Percentiles rank a stretch among this genome's conserved stretches.
Evolutionary conservation across 148 eudicot genomes (phyloP).

Genomic region (Rhododendron ferrugineum): DNA sequence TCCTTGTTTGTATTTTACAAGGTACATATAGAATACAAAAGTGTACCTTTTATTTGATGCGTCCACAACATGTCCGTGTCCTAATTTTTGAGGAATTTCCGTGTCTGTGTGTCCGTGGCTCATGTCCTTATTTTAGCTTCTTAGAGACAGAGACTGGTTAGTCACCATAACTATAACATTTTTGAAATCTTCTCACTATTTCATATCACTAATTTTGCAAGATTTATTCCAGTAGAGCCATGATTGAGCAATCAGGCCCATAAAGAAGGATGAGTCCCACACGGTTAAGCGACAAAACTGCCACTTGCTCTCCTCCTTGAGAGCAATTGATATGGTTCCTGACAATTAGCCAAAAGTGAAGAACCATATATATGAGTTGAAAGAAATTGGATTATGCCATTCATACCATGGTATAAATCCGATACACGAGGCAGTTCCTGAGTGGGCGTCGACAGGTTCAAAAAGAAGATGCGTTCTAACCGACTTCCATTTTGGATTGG

Average conservation of each 20-base stretch:
- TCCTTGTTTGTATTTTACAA: too few species aligned
- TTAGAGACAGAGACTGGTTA: not conserved
- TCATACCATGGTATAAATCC: not conserved
- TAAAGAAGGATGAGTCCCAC: not conserved
- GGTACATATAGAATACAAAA: too few species aligned
- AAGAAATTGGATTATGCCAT: not conserved
- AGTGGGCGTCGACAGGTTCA: not conserved
- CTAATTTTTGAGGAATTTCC: too few species aligned
- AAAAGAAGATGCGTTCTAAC: not conserved
- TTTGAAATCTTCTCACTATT: not conserved
- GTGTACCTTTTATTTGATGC: too few species aligned
- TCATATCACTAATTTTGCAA: not conserved
- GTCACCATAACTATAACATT: not conserved
- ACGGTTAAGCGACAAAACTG: not conserved
- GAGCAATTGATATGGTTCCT: not conserved
- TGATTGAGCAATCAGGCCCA: not conserved
- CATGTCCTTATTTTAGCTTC: too few species aligned
- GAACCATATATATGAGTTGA: not conserved
- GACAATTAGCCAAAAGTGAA: not conserved
- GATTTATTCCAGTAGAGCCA: not conserved
- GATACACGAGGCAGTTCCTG: not conserved
- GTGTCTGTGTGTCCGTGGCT: too few species aligned
- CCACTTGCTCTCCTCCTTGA: not conserved
- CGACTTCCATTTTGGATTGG: not conserved
- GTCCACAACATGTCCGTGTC: too few species aligned